phyloP scores from a whole-genome alignment of 1,284 basidiomycete species.

The Trichosporon inkin region DNA sequence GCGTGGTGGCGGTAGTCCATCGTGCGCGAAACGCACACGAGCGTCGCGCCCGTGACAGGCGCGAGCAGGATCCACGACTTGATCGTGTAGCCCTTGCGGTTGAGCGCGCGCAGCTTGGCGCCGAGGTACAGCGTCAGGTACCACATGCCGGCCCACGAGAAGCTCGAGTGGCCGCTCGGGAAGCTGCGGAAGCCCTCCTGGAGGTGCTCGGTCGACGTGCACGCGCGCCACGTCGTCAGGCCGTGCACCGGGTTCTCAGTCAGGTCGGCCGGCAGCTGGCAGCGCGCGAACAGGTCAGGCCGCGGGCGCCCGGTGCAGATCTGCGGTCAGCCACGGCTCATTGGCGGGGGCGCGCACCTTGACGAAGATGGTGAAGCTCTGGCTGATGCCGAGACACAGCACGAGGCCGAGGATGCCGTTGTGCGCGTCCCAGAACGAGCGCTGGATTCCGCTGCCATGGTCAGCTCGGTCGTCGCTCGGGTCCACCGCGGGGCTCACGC shows the following conservation, averaged over 20 bases:
- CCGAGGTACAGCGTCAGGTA: slow-evolving; percentile 54
- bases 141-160: slow-evolving; percentile 48
- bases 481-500: no score
- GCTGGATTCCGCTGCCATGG: slow-evolving; percentile 54
- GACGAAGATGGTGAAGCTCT: slow-evolving; percentile 71
- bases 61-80: slow-evolving; percentile 81
- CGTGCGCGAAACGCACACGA: slow-evolving; percentile 80
- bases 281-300: slow-evolving; percentile 77
- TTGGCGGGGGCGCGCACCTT: slow-evolving; percentile 53
- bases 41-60: slow-evolving; percentile 71
- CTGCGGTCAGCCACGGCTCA: slow-evolving; percentile 19
- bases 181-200: slow-evolving; percentile 88
- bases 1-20: slow-evolving; percentile 56
- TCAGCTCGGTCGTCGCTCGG: no score
- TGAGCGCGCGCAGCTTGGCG: slow-evolving; percentile 73
- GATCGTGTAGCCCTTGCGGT: slow-evolving; percentile 69
- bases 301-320: slow-evolving; percentile 79
- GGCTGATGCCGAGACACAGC: slow-evolving; percentile 45
- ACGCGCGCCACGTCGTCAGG: slow-evolving; percentile 69
- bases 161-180: slow-evolving; percentile 83
- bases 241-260: slow-evolving; percentile 64
- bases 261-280: slow-evolving; percentile 65
- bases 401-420: slow-evolving; percentile 64
- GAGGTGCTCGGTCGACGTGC: slow-evolving; percentile 68
- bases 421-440: slow-evolving; percentile 86